Conservation (phyloP, 2,329 filamentous ascomycete genomes). For the Claviceps sorghi region DNA sequence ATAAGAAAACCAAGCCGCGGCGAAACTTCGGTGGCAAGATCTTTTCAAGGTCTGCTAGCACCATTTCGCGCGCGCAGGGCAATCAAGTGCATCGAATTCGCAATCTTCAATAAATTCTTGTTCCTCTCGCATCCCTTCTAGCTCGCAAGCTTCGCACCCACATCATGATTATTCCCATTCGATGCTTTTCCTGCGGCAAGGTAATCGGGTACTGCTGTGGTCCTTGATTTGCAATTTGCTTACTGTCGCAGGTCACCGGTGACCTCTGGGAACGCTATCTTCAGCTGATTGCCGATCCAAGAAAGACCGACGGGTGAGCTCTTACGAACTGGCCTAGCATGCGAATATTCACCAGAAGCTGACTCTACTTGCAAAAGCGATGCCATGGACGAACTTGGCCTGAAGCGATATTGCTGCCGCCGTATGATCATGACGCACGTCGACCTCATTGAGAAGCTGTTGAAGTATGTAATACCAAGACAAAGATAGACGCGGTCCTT, state of each 20-base stretch:
- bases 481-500: background rate
- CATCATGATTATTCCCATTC: slow-evolving; percentile 91
- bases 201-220: slow-evolving; percentile 30
- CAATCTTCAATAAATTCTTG: too few relatives aligned
- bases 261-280: slow-evolving; percentile 97
- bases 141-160: background rate
- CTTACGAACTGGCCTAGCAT: background rate
- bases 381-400: slow-evolving; percentile 87
- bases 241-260: slow-evolving; percentile 61
- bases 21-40: slow-evolving; percentile 16
- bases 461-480: slow-evolving; percentile 49
- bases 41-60: slow-evolving; percentile 10
- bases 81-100: background rate
- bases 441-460: slow-evolving; percentile 93
- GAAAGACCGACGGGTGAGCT: slow-evolving; percentile 54
- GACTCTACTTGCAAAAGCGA: slow-evolving; percentile 42
- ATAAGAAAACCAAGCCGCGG: slow-evolving; percentile 19
- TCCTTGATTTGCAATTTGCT: slow-evolving; percentile 11
- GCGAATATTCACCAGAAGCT: background rate
- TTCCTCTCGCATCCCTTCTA: background rate
- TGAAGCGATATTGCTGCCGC: slow-evolving; percentile 94
- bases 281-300: slow-evolving; percentile 62
- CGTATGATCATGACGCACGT: slow-evolving; percentile 99
- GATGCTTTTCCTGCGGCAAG: slow-evolving; percentile 99
- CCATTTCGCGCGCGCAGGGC: background rate